Evolutionary conservation across 495 filamentous ascomycete genomes (phyloP), one percentile per base, ranked within the genome.

Genomic region (Neurospora sp.): DNA sequence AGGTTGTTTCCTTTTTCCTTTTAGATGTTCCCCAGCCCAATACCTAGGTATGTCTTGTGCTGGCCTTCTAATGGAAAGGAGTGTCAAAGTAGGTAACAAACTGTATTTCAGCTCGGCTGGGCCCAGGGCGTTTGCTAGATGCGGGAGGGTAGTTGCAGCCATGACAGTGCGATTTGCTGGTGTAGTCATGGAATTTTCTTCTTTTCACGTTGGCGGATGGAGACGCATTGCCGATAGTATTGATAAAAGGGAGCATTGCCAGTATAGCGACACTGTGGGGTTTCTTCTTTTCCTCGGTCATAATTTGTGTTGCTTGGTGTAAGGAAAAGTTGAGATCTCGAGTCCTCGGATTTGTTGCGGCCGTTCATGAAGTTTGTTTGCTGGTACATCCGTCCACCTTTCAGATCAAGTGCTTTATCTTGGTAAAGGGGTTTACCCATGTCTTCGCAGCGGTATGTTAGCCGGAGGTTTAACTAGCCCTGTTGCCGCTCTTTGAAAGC

Each of bases 321-420:
- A 22, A 5, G 3, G 9, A 48, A n/a, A 0, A 22, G 0, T 48
- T 5, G 4, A 1, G 9, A 9, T 11, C 8, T 22, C n/a, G 46
- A 22, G 3, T 0, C 46, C 9, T 4, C n/a, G 5, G 46, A 53
- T 53, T 12, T 53, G 3, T 22, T 53, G 9, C 46, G 20, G n/a
- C 20, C n/a, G 2, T 3, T 53, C 20, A 53, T 22, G n/a, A 53
- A 22, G n/a, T 53, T 53, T 53, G 20, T 53, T 53, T 22, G 46
- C 3, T 12, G n/a, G 9, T 53, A 53, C 46, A 12, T 8, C 46
- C n/a, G 46, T 53, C 7, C 44, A 1, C 10, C 20, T 53, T 48
- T 53, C 46, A 53, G 46, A 53, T 53, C 20, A 53, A 53, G 46
- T 20, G 3, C 20, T 53, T 53, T 1, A 12, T 22, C 9, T 5